These are phyloP conservation scores for Bocquillonia castaneifolia DNA, from an alignment of 441 rosid genomes.

Conservation along the genomic window DNA sequence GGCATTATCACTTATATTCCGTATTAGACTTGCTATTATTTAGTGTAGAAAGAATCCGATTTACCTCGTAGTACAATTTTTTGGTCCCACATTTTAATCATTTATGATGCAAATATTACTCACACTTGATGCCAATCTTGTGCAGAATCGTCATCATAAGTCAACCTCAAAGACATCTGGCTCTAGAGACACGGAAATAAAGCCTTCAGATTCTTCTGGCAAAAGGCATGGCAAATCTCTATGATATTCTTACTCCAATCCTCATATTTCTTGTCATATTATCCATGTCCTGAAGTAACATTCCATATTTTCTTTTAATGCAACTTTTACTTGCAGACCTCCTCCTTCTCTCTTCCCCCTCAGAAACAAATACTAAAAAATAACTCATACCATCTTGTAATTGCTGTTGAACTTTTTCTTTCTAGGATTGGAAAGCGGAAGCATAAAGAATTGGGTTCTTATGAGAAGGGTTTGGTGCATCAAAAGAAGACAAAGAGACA, in stretches of 20 bases:
- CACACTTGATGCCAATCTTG: constrained; percentile 6
- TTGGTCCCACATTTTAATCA: neutral
- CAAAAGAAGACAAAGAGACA: constrained; percentile 37
- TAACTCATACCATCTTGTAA: neutral
- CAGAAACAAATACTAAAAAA: neutral
- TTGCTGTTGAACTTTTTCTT: constrained; percentile 3
- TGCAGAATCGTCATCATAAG: constrained; percentile 68
- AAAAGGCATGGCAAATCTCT: constrained; percentile 31
- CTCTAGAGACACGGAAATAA: constrained; percentile 15
- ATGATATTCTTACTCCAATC: neutral
- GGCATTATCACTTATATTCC: neutral
- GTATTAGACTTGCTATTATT: neutral
- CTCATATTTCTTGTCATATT: neutral
- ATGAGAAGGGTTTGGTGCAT: constrained; percentile 21
- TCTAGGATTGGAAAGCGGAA: constrained; percentile 35
- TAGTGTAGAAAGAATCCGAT: neutral
- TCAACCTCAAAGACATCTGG: constrained; percentile 43
- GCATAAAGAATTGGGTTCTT: constrained; percentile 15
- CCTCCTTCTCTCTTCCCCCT: neutral
- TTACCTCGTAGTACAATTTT: neutral
- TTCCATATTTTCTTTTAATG: neutral
- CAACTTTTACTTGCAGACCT: neutral
- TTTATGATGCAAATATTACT: neutral
- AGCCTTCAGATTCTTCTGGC: constrained; percentile 23
- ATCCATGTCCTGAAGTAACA: neutral